A percentile compares a stretch with the other conserved stretches of the same genome.
These are phyloP conservation scores for Trichoderma virens DNA, from an alignment of 495 filamentous ascomycete species.

Conservation along the genomic window DNA sequence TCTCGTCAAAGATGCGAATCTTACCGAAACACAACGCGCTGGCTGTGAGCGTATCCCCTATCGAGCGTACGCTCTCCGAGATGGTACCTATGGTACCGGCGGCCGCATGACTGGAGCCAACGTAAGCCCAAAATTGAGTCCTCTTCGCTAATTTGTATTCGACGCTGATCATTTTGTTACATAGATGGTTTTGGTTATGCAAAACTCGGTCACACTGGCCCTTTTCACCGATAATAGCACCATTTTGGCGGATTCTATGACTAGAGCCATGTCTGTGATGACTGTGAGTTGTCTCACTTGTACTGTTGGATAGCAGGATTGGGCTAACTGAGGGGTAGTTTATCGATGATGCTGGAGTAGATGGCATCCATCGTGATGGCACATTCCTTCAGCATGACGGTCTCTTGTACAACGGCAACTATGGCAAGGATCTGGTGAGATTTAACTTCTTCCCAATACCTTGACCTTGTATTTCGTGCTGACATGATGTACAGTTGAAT, in stretches of 20 bases:
- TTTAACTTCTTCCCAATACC: not conserved
- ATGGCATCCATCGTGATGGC: not conserved
- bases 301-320: not conserved
- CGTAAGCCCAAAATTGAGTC: not conserved
- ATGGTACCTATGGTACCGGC: not conserved
- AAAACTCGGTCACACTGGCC: not conserved
- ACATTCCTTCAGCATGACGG: not conserved
- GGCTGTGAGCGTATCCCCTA: not conserved
- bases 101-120: not conserved
- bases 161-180: not conserved
- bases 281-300: not conserved
- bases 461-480: not conserved
- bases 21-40: not conserved
- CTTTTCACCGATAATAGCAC: not conserved
- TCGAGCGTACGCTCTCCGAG: not conserved
- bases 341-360: not conserved
- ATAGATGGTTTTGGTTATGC: not conserved
- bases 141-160: not conserved
- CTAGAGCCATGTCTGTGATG: not conserved
- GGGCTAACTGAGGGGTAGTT: not conserved
- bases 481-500: not conserved
- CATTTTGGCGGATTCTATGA: not conserved
- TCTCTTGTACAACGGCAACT: not conserved
- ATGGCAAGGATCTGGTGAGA: not conserved
- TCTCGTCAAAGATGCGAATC: not conserved